Conservation (phyloP, 331 rosid species). For the Pyracantha coccinea region DNA sequence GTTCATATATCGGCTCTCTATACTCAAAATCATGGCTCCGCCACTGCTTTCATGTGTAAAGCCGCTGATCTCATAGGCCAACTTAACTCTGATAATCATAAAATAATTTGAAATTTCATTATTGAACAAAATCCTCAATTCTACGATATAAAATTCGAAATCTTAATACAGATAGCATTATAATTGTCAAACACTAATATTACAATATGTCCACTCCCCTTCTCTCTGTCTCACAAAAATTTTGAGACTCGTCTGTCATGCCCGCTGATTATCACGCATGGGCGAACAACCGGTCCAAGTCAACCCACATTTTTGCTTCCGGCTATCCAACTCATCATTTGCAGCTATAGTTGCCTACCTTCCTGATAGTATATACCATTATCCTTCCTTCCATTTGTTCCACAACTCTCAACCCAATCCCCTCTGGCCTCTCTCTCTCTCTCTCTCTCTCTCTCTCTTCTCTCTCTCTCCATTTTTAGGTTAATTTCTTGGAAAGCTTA, state of each 20-base stretch:
- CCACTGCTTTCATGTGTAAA: no score
- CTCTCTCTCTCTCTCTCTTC: not conserved
- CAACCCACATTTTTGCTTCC: constrained; percentile 11
- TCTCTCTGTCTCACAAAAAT: not conserved
- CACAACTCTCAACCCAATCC: not conserved
- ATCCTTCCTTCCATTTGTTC: not conserved
- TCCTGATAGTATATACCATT: not conserved
- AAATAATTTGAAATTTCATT: not conserved
- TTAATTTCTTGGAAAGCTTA: not conserved
- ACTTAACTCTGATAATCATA: no score
- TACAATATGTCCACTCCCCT: not conserved
- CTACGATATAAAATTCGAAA: not conserved
- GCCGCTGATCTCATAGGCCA: not conserved
- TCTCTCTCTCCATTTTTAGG: not conserved
- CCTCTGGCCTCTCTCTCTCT: not conserved
- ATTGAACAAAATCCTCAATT: not conserved
- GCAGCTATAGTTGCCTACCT: not conserved
- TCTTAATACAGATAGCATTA: not conserved
- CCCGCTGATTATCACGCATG: not conserved
- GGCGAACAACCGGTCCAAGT: constrained; percentile 66
- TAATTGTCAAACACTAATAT: not conserved
- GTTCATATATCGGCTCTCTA: no score
- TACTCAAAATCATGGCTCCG: no score
- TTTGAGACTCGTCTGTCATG: not conserved
- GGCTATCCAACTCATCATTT: not conserved